phyloP scores from a whole-genome alignment of 2,329 filamentous ascomycete species.

The Fusarium sambucinum region DNA sequence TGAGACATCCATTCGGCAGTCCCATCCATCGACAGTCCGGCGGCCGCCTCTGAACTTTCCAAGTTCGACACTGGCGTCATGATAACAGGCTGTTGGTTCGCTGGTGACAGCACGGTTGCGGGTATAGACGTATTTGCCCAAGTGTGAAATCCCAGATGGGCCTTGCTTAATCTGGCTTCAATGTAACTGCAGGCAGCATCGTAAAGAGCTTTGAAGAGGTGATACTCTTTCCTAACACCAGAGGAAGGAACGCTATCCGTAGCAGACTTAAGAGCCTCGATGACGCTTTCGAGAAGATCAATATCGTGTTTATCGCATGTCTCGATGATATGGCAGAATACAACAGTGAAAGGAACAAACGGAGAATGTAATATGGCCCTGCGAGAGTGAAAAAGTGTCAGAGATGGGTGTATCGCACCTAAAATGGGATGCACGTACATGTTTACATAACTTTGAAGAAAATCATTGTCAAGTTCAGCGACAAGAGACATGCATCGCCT shows the following conservation, averaged over 20 bases:
- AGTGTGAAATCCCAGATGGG: accelerated
- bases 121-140: background rate
- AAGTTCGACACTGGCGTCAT: background rate
- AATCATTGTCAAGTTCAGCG: background rate
- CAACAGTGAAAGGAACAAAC: slow-evolving; percentile 12
- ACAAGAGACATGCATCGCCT: background rate
- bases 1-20: background rate
- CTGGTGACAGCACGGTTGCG: background rate
- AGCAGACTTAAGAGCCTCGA: background rate
- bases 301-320: background rate
- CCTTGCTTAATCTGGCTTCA: background rate
- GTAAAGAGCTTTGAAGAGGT: background rate
- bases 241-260: background rate
- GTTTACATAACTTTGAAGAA: background rate
- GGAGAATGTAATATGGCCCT: slow-evolving; percentile 19
- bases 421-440: background rate
- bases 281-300: background rate
- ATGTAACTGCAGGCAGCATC: background rate
- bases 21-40: background rate
- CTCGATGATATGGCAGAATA: slow-evolving; percentile 19
- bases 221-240: background rate
- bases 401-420: background rate
- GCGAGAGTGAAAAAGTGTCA: background rate
- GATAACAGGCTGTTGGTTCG: background rate
- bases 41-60: background rate